These are phyloP conservation scores for Corymbia calophylla DNA, from an alignment of 441 rosid species.

Conservation along the genomic window DNA sequence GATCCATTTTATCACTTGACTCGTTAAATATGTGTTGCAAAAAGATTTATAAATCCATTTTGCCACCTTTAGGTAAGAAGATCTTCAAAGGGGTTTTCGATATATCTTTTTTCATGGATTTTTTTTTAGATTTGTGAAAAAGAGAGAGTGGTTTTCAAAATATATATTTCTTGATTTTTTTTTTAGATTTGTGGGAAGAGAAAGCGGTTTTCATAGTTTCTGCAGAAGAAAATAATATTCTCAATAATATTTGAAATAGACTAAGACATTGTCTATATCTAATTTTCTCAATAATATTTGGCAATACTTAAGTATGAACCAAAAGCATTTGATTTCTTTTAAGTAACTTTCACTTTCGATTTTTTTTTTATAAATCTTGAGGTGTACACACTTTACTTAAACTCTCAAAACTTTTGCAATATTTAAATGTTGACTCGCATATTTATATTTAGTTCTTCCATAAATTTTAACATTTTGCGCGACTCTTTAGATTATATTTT, in stretches of 20 bases:
- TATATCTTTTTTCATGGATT: not conserved
- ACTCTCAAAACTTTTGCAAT: not conserved
- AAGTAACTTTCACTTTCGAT: not conserved
- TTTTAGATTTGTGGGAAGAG: not conserved
- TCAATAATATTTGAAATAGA: not conserved
- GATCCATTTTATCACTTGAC: not conserved
- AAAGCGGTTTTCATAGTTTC: too few relatives aligned
- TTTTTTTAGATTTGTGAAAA: too few relatives aligned
- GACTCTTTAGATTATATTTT: not conserved
- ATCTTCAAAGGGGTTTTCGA: not conserved
- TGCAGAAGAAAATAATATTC: too few relatives aligned
- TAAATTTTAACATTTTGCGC: not conserved
- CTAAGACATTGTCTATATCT: not conserved
- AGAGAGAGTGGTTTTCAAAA: too few relatives aligned
- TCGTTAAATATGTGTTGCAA: too few relatives aligned
- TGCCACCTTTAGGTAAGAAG: not conserved
- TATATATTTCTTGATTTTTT: too few relatives aligned
- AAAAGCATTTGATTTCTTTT: not conserved
- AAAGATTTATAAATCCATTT: too few relatives aligned
- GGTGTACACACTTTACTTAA: not conserved
- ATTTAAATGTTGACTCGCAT: not conserved
- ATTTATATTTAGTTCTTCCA: not conserved
- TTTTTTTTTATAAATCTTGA: not conserved
- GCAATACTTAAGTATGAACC: not conserved
- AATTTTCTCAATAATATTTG: not conserved